These are phyloP conservation scores for Annona cherimola DNA, from an alignment of 164 flowering plant genomes.

Conservation along the genomic window DNA sequence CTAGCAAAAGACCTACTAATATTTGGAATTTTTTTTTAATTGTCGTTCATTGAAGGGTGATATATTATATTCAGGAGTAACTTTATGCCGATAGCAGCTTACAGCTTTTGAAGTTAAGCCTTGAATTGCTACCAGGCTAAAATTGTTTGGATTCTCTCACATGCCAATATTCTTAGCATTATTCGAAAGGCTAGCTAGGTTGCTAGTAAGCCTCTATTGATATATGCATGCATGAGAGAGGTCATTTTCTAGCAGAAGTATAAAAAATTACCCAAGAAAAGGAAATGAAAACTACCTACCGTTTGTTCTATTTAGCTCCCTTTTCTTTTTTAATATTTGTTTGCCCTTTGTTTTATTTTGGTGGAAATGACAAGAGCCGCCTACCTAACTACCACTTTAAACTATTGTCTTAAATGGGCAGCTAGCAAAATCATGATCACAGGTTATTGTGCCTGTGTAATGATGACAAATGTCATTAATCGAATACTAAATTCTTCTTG, in stretches of 20 bases:
- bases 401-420: background rate
- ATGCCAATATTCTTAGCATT: background rate
- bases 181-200: no score
- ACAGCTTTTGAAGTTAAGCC: no score
- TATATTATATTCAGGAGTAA: no score
- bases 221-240: background rate
- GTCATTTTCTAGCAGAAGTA: background rate
- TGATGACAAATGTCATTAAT: background rate
- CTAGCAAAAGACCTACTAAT: no score
- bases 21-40: no score
- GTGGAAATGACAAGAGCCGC: background rate
- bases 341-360: background rate
- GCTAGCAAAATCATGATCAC: background rate
- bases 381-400: constrained; percentile 1
- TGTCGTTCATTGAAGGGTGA: no score
- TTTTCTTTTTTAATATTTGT: background rate
- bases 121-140: background rate
- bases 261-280: background rate
- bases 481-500: no score
- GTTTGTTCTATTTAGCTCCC: background rate
- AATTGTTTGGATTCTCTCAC: background rate
- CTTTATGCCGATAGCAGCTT: no score
- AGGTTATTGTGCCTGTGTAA: background rate
- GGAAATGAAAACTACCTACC: background rate
- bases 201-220: background rate